Evolutionary conservation across 768 basidiomycete species (phyloP), one percentile per base, ranked within the genome.

Genomic region (Russula emetica): DNA sequence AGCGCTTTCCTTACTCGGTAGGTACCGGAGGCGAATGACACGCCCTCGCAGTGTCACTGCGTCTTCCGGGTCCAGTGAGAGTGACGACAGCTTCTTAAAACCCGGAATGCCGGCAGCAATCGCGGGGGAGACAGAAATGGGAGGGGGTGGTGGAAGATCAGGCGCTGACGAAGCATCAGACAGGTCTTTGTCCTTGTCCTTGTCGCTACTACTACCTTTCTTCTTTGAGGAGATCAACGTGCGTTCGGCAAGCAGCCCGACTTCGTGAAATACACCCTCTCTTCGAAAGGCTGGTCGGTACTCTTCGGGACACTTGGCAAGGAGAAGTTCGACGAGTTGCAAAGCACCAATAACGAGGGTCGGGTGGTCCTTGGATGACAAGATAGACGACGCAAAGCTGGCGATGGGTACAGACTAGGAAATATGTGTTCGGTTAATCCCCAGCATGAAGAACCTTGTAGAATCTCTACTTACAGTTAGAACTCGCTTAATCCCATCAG

Each of bases 191-290:
- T 78, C 79, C 63, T 77, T 76, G 1, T 81, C 82, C 66, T 85
- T 65, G 14, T 79, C 74, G 55, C 71, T 75, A 55, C 76, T 77
- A 58, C 75, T 74, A 0, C 80, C 80, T 67, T 85, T 88, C 8
- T 78, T 60, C 69, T 82, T 85, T 16, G 78, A 69, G 0, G 84
- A 78, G 5, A 81, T 77, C 40, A 96, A 77, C 9, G 81, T 71
- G 55, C 87, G 83, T 14, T 80, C 80, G 8, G 93, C 88, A 32
- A 95, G 77, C 10, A 78, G 73, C 68, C 94, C 94, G 42, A 99
- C 86, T 73, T 98, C 97, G 74, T 98, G 91, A 74, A 97, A 87
- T 32, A 98, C 97, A 10, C 97, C 97, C 76, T 99, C 96, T 32
- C 95, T 82, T 24, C 92, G 85, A 81, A 98, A 94, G 0, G 88